Evolutionary conservation across 192 early-diverging fungal species (phyloP), one percentile per base, ranked within the genome.

Genomic region (Linnemannia elongata): DNA sequence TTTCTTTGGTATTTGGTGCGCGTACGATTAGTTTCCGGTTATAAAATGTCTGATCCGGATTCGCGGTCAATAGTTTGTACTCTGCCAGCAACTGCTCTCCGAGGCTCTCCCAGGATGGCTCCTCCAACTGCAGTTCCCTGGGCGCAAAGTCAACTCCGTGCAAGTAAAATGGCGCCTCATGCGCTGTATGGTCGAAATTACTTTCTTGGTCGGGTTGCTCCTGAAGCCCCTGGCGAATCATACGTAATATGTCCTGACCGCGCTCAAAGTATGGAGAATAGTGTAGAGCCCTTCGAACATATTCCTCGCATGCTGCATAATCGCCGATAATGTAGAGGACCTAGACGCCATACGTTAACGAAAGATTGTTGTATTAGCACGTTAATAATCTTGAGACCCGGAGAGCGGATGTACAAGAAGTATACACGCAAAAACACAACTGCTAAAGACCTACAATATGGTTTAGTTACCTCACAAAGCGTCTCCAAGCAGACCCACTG

Each of bases 261-360:
- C 82, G 76, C 2, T 82, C 52, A 76, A 83, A 90, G 22, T 88
- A 66, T 5, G 82, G 81, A 13, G 85, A 82, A n/a, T 79, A 72
- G 9, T 27, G 63, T 6, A 90, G 52, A 4, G 78, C 78, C 60
- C 57, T 80, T 44, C 79, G 54, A 36, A 90, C 42, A 41, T 89
- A 88, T 0, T 85, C 76, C 12, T 89, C 78, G 41, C 91, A 92
- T 15, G 88, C 70, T 18, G 69, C 57, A 71, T 72, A 88, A 33
- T 92, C 91, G 5, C 90, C 90, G 49, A 92, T 90, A 17, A 88
- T 75, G 52, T 82, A 88, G 15, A 92, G 63, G 39, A 89, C 85
- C 89, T 91, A 80, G 27, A 72, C 7, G 17, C 27, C n/a, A 63
- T 24, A n/a, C 36, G 12, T n/a, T 17, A 72, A 42, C 18, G 9